phyloP scores from a whole-genome alignment of 345 rosid genomes.

The Euphorbia tirucalli region DNA sequence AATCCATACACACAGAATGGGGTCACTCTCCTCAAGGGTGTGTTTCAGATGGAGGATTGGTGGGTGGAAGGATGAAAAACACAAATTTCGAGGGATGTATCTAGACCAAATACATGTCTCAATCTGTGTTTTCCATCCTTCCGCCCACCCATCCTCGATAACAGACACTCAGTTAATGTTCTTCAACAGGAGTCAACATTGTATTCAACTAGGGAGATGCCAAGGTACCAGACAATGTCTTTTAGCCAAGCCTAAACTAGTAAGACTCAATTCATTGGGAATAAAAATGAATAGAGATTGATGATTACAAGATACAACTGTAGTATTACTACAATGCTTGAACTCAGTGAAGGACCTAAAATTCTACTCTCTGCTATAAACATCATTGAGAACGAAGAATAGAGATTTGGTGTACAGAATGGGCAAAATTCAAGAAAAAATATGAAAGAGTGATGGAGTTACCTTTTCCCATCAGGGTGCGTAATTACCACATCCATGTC shows the following conservation, averaged over 20 bases:
- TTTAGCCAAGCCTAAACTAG: background rate
- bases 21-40: no score
- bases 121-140: no score
- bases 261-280: background rate
- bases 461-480: constrained; percentile 94
- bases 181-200: background rate
- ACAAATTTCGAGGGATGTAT: no score
- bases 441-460: background rate
- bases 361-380: background rate
- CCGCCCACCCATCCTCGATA: no score
- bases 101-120: no score
- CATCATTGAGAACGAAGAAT: background rate
- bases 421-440: background rate
- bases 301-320: background rate
- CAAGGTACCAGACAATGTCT: background rate
- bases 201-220: background rate
- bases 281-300: background rate
- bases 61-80: no score
- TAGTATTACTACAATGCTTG: no score
- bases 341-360: background rate
- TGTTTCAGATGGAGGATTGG: no score
- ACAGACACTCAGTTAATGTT: background rate
- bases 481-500: constrained; percentile 82
- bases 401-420: background rate
- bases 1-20: background rate